Conservation (phyloP, 2,329 filamentous ascomycete species). For the Arthrinium phaeospermum region DNA sequence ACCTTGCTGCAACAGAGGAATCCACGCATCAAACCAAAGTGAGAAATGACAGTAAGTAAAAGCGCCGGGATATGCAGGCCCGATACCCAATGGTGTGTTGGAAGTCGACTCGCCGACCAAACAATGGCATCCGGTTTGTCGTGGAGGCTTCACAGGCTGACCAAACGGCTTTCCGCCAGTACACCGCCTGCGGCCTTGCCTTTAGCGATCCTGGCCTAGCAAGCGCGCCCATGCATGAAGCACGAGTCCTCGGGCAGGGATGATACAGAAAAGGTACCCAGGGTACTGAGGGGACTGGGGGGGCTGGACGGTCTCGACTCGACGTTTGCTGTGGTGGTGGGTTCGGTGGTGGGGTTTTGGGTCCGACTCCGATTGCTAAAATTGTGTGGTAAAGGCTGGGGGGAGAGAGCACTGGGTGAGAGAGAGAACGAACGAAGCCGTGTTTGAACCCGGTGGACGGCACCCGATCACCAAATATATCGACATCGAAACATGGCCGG, state of each 20-base stretch:
- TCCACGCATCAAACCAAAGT: conserved; percentile 4
- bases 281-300: neutral
- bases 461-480: neutral
- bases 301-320: conserved; percentile 16
- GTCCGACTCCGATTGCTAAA: neutral
- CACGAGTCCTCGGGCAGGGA: conserved; percentile 16
- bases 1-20: neutral
- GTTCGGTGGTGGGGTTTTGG: conserved; percentile 10
- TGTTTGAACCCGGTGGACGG: conserved; percentile 5
- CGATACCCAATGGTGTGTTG: neutral
- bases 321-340: conserved; percentile 10
- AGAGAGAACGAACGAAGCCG: neutral
- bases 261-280: neutral
- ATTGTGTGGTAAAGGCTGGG: neutral
- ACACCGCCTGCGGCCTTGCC: conserved; percentile 20
- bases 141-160: conserved; percentile 18
- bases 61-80: conserved; percentile 13
- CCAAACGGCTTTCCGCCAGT: conserved; percentile 20
- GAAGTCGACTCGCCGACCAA: neutral
- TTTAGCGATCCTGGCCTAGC: conserved; percentile 11
- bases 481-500: conserved; percentile 1
- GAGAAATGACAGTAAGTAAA: conserved; percentile 8
- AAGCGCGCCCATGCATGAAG: conserved; percentile 21
- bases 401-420: neutral
- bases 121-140: conserved; percentile 16